A percentile compares a stretch with the other conserved stretches of the same genome.
These are phyloP conservation scores for Penicillium fuscoglaucum DNA, from an alignment of 2,329 filamentous ascomycete species.

Conservation along the genomic window DNA sequence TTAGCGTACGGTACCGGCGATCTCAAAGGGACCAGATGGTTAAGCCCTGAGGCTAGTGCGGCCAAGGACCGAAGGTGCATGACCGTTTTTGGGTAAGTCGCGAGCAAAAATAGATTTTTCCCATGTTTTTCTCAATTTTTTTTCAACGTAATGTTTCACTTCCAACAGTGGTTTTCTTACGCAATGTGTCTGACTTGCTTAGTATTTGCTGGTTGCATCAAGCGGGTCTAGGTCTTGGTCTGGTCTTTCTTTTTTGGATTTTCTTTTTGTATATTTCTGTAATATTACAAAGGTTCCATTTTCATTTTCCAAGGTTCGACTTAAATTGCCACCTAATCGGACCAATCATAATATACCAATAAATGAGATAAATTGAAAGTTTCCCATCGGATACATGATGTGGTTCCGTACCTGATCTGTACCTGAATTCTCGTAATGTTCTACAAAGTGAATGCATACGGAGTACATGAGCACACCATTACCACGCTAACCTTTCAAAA, in stretches of 20 bases:
- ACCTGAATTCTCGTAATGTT: not conserved
- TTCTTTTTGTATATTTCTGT: not conserved
- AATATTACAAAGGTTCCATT: not conserved
- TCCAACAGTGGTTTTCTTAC: not conserved
- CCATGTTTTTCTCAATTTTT: not conserved
- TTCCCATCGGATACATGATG: not conserved
- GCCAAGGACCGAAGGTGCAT: not conserved
- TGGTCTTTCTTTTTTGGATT: not conserved
- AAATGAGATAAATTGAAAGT: not conserved
- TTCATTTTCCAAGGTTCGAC: not conserved
- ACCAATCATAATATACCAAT: not conserved
- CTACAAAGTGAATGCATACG: not conserved
- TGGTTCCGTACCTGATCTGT: slow-evolving; percentile 1
- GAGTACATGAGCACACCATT: not conserved
- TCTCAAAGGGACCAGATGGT: not conserved
- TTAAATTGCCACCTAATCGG: not conserved
- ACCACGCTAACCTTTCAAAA: not conserved
- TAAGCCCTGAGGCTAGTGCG: slow-evolving; percentile 3
- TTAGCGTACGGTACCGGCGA: not conserved
- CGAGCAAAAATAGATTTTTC: slow-evolving; percentile 1
- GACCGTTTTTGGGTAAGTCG: not conserved
- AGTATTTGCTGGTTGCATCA: no score
- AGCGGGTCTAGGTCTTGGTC: no score
- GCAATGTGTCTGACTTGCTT: not conserved
- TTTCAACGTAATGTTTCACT: slow-evolving; percentile 3